Evolutionary conservation across 371 early-diverging fungal genomes (phyloP).

Genomic region (Phascolomyces articulosus): DNA sequence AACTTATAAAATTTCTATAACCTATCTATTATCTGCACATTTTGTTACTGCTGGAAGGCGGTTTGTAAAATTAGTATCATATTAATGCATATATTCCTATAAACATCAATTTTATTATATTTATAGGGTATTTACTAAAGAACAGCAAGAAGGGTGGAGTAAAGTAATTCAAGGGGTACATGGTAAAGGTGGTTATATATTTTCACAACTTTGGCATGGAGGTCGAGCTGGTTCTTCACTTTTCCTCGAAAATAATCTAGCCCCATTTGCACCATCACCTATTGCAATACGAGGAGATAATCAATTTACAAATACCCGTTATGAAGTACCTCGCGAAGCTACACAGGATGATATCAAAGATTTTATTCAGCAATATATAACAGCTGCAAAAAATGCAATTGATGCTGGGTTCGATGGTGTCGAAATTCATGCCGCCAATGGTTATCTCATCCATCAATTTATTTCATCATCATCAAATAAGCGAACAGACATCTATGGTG

Average conservation of each 20-base stretch:
- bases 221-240: constrained; percentile 15
- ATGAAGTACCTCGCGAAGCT: constrained; percentile 5
- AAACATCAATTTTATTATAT: constrained; percentile 15
- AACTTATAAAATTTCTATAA: constrained; percentile 49
- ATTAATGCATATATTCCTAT: no score
- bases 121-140: constrained; percentile 21
- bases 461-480: constrained; percentile 34
- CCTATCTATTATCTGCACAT: constrained; percentile 29
- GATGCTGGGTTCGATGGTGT: constrained; percentile 67
- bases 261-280: constrained; percentile 19
- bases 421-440: constrained; percentile 72
- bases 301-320: no score
- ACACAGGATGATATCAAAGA: constrained; percentile 64
- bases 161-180: constrained; percentile 62
- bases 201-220: constrained; percentile 42
- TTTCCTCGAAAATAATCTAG: background rate
- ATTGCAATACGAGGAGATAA: background rate
- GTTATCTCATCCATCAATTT: constrained; percentile 62
- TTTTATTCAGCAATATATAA: constrained; percentile 59
- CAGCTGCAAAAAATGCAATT: constrained; percentile 24
- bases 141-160: constrained; percentile 63
- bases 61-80: no score
- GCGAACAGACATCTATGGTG: constrained; percentile 66
- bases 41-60: no score
- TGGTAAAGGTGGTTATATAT: constrained; percentile 59